A percentile compares a stretch with the other conserved stretches of the same genome.
phyloP scores from a whole-genome alignment of 129 eudicot genomes.

The Pittosporum tobira region DNA sequence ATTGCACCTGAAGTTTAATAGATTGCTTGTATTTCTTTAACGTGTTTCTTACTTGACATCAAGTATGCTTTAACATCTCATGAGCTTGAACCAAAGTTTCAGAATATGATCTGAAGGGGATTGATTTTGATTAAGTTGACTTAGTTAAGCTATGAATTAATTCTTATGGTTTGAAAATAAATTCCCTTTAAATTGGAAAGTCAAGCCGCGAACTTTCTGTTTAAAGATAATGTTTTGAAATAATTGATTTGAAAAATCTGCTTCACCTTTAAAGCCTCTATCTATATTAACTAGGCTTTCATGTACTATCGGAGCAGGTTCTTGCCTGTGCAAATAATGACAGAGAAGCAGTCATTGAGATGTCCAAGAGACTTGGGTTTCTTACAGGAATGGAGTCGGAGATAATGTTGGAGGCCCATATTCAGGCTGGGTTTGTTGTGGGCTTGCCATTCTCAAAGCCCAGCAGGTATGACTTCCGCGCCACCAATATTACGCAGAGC shows the following conservation, averaged over 20 bases:
- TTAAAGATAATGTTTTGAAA: too few species aligned
- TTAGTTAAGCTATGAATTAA: not conserved
- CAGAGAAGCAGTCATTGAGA: constrained; percentile 56
- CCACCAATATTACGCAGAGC: constrained; percentile 72
- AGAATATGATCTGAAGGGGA: not conserved
- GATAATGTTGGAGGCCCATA: constrained; percentile 85
- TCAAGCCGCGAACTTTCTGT: not conserved
- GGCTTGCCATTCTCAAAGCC: constrained; percentile 77
- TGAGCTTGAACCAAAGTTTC: constrained; percentile 1
- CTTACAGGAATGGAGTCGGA: constrained; percentile 75
- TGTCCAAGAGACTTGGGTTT: constrained; percentile 89
- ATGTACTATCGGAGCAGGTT: constrained; percentile 40
- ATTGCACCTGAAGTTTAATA: not conserved
- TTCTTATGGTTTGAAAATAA: not conserved
- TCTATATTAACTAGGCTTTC: too few species aligned
- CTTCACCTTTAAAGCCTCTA: too few species aligned
- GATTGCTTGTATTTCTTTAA: not conserved
- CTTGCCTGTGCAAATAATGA: constrained; percentile 73
- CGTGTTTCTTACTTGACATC: not conserved
- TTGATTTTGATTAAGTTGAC: not conserved
- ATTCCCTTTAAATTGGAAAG: not conserved
- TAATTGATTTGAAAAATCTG: too few species aligned
- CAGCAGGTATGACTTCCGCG: constrained; percentile 74
- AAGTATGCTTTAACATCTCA: not conserved
- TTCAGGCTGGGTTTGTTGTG: constrained; percentile 86